These are phyloP conservation scores for Capronia epimyces DNA, from an alignment of 2,329 filamentous ascomycete genomes.

Conservation along the genomic window DNA sequence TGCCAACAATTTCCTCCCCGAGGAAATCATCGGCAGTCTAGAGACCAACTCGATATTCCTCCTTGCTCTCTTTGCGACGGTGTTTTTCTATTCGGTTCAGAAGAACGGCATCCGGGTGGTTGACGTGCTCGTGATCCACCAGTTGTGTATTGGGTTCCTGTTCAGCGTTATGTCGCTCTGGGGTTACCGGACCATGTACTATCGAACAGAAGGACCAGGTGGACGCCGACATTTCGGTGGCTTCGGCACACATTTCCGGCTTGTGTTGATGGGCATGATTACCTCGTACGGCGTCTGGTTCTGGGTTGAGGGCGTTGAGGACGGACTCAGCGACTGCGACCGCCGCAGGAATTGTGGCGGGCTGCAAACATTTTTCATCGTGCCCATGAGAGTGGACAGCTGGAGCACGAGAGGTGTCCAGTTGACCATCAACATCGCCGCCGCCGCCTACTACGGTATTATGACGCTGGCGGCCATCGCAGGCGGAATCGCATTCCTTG, in stretches of 20 bases:
- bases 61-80: constrained; percentile 11
- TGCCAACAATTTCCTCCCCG: constrained; percentile 22
- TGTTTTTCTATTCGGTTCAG: constrained; percentile 12
- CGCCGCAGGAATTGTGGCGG: constrained; percentile 7
- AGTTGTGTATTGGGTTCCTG: constrained; percentile 17
- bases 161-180: constrained; percentile 21
- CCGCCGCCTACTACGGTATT: constrained; percentile 10
- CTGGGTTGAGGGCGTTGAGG: constrained; percentile 17
- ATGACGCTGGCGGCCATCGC: constrained; percentile 10
- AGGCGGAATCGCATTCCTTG: not conserved
- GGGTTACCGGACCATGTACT: constrained; percentile 23
- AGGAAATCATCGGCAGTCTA: constrained; percentile 16
- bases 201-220: constrained; percentile 17
- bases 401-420: constrained; percentile 4
- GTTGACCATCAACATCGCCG: constrained; percentile 4
- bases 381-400: constrained; percentile 2
- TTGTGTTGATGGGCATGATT: constrained; percentile 17
- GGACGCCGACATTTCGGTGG: constrained; percentile 21
- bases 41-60: constrained; percentile 25
- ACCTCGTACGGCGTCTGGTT: constrained; percentile 19
- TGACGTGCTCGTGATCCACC: constrained; percentile 18
- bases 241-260: constrained; percentile 19
- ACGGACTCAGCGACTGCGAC: not conserved
- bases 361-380: constrained; percentile 5
- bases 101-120: constrained; percentile 12